phyloP scores from a whole-genome alignment of 768 basidiomycete species.

The Xerocomus potaroensis region DNA sequence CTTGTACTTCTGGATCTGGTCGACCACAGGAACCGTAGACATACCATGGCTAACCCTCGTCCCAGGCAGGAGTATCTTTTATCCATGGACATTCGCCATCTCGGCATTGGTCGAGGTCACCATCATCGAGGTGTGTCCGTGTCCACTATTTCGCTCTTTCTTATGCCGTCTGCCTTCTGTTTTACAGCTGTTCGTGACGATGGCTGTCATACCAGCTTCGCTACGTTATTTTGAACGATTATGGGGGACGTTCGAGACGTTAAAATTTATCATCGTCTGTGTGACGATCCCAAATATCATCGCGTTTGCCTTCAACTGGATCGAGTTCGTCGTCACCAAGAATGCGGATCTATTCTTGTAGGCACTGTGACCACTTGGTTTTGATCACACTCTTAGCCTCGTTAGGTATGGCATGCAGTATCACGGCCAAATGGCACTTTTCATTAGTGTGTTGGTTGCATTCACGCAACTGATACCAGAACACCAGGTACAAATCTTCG shows the following conservation, averaged over 20 bases:
- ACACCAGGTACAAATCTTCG: conserved; percentile 93
- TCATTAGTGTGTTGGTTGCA: conserved; percentile 86
- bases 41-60: conserved; percentile 72
- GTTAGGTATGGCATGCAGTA: conserved; percentile 82
- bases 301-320: conserved; percentile 83
- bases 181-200: conserved; percentile 66
- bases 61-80: conserved; percentile 76
- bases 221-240: conserved; percentile 89
- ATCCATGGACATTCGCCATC: conserved; percentile 93
- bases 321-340: conserved; percentile 70
- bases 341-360: conserved; percentile 76
- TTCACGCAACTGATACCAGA: conserved; percentile 98
- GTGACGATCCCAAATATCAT: conserved; percentile 84
- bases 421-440: conserved; percentile 90
- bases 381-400: conserved; percentile 12
- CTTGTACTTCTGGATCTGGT: conserved; percentile 62
- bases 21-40: conserved; percentile 42
- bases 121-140: conserved; percentile 68
- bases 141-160: background rate
- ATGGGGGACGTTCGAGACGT: conserved; percentile 84
- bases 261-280: conserved; percentile 81
- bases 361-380: conserved; percentile 27
- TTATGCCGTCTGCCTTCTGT: conserved; percentile 5
- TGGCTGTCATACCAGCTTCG: conserved; percentile 75
- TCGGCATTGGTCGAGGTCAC: conserved; percentile 83